Conservation (phyloP, 202 grass and related monocot species). For the Setaria italica region DNA sequence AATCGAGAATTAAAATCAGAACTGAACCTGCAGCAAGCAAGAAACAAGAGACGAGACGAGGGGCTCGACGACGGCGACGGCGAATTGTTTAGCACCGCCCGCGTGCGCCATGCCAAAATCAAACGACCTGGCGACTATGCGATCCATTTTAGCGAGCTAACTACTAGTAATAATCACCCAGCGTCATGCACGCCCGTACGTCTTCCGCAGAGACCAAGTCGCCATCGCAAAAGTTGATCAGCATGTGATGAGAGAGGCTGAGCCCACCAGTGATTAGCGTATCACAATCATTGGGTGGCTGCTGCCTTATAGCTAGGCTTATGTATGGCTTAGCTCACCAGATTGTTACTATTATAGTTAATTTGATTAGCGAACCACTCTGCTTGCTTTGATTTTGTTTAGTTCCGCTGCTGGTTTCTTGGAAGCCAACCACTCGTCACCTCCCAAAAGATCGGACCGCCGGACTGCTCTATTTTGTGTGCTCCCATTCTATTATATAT, state of each 20-base stretch:
- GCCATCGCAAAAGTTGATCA: conserved; percentile 44
- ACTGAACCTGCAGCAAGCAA: not conserved
- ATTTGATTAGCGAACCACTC: conserved; percentile 2
- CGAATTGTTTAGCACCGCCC: conserved; percentile 12
- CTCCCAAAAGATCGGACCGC: conserved; percentile 27
- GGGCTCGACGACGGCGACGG: not conserved
- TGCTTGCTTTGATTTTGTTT: not conserved
- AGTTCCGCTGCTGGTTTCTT: conserved; percentile 9
- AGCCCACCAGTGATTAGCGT: conserved; percentile 7
- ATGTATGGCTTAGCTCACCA: not conserved
- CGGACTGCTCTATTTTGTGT: not conserved
- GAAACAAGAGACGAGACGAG: conserved; percentile 9
- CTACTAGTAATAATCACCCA: not conserved
- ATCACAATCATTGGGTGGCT: not conserved
- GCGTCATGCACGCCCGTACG: too few relatives aligned
- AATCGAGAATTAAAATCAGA: too few relatives aligned
- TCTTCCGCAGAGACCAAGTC: not conserved
- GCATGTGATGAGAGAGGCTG: conserved; percentile 18
- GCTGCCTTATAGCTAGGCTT: too few relatives aligned
- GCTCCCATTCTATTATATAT: not conserved
- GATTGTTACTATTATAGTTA: not conserved
- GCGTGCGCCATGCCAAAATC: not conserved
- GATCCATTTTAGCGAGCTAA: not conserved
- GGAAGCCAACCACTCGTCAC: conserved; percentile 48
- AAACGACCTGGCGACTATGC: not conserved